A percentile compares a stretch with the other conserved stretches of the same genome.
Evolutionary conservation across 83 land plant genomes (phyloP).

Genomic region (Picea abies): DNA sequence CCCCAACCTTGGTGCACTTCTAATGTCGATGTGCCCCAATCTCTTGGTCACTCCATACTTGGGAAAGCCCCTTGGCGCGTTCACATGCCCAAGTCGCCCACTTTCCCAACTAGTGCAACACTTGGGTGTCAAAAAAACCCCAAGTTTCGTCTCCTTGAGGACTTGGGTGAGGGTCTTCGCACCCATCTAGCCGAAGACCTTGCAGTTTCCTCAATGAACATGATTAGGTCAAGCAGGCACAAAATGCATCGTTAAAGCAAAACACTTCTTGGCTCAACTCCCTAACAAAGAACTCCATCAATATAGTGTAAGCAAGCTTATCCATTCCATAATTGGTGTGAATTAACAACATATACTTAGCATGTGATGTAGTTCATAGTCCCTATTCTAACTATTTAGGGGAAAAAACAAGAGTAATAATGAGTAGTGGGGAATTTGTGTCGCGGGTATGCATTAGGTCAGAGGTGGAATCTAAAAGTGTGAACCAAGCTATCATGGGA

Average conservation of each 20-base stretch:
- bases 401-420: not conserved
- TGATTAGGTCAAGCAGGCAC: constrained; percentile 46
- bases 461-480: constrained; percentile 56
- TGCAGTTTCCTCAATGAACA: constrained; percentile 43
- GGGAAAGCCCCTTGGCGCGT: too few species aligned
- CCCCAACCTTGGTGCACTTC: too few species aligned
- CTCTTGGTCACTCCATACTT: too few species aligned
- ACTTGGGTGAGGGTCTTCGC: too few species aligned
- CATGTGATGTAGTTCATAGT: not conserved
- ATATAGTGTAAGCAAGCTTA: constrained; percentile 45
- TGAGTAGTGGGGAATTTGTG: not conserved
- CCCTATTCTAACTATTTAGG: not conserved
- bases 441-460: constrained; percentile 72
- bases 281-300: constrained; percentile 45
- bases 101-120: too few species aligned
- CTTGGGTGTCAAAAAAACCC: too few species aligned
- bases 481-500: constrained; percentile 66
- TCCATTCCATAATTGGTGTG: not conserved
- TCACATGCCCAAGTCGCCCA: too few species aligned
- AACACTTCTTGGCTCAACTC: constrained; percentile 52
- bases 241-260: constrained; percentile 58
- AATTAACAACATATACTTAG: not conserved
- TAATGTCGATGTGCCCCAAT: too few species aligned
- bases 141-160: too few species aligned
- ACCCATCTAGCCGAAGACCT: not conserved